Evolutionary conservation across 495 filamentous ascomycete genomes (phyloP), one percentile per base, ranked within the genome.

Genomic region (Penicillium cosmopolitanum): DNA sequence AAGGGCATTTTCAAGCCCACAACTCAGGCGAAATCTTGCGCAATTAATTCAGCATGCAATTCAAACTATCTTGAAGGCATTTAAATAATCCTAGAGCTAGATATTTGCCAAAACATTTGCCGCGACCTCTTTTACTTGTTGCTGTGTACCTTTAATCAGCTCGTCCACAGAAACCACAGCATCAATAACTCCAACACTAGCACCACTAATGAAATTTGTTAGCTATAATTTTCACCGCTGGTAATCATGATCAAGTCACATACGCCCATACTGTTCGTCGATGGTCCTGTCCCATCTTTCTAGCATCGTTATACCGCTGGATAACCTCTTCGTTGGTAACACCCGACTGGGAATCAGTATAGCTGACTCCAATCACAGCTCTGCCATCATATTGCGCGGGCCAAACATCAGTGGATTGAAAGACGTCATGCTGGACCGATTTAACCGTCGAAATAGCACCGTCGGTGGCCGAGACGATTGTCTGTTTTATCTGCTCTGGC

Each of bases 211-310:
- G 33, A 5, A 61, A 34, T 15, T 18, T 38, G 19, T 48, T 25
- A 48, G 46, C 31, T 12, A 18, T 25, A 53, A 53, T 31, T 13
- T 34, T 19, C n/a, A 19, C 16, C 42, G n/a, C n/a, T 19, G 18
- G 13, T 16, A 50, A 31, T 6, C 19, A 43, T 31, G 36, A 38
- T 51, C 4, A 47, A 2, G 18, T 9, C 6, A 61, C 67, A 65
- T 48, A 71, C 68, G 66, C 66, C 68, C 68, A 71, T 9, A 69
- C 60, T 0, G 64, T 69, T 23, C 66, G 60, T 46, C 61, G 55
- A 28, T 65, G 53, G 36, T 61, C 51, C 13, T 62, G 59, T 34
- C 56, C 66, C 15, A 61, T 58, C 50, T 60, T 31, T 7, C 23
- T 58, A 19, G 66, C 68, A n/a, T 71, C 62, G 2, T 71, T 63